Evolutionary conservation across 2,329 filamentous ascomycete genomes (phyloP).

Genomic region (Aspergillus caelatus): DNA sequence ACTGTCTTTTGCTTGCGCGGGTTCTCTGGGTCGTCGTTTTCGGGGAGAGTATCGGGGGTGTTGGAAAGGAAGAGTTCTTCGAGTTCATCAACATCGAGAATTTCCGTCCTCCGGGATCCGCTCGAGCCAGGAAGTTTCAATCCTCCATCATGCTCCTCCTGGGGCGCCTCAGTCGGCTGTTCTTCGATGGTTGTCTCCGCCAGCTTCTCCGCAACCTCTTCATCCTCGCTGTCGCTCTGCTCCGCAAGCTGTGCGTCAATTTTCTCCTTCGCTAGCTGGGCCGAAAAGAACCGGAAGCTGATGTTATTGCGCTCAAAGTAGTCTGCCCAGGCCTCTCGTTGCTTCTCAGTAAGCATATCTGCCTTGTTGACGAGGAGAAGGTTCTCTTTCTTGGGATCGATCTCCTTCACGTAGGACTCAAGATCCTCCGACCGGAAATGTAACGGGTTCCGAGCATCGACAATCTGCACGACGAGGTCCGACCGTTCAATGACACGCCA

Average conservation of each 20-base stretch:
- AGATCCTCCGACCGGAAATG: conserved; percentile 93
- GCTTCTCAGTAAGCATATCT: conserved; percentile 93
- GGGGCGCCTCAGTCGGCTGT: conserved; percentile 35
- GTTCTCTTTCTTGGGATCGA: conserved; percentile 86
- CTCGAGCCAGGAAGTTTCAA: conserved; percentile 18
- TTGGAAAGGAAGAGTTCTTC: conserved; percentile 85
- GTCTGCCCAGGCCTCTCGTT: conserved; percentile 81
- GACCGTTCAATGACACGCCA: conserved; percentile 98
- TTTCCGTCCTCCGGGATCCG: conserved; percentile 64
- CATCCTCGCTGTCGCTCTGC: conserved; percentile 44
- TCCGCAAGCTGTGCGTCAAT: conserved; percentile 71
- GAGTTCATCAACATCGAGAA: conserved; percentile 89
- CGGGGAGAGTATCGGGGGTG: conserved; percentile 57
- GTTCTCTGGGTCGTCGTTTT: conserved; percentile 49
- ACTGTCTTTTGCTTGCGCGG: conserved; percentile 68
- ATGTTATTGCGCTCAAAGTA: conserved; percentile 82
- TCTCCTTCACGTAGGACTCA: conserved; percentile 90
- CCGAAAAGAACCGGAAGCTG: conserved; percentile 95
- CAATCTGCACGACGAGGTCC: conserved; percentile 95
- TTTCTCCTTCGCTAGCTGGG: conserved; percentile 83
- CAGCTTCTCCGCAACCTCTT: conserved; percentile 19
- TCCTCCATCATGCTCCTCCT: conserved; percentile 30
- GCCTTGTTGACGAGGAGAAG: conserved; percentile 95
- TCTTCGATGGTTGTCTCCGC: conserved; percentile 22
- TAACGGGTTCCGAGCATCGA: conserved; percentile 92